Conservation (phyloP, 179 eudicot genomes). For the Beta lomatogona region DNA sequence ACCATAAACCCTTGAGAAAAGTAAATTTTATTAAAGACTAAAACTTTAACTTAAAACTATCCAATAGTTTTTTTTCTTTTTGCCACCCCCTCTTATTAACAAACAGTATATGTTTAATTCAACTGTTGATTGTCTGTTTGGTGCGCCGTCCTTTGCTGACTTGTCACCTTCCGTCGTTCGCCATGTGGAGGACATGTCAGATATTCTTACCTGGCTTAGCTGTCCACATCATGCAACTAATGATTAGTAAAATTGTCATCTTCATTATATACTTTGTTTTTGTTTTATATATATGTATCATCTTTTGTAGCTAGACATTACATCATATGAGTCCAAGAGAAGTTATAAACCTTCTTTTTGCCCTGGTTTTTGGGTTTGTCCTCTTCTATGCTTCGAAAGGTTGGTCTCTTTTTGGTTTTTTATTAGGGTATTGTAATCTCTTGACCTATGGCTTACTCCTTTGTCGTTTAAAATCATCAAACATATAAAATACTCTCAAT, state of each 20-base stretch:
- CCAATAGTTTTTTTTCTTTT: conserved; percentile 21
- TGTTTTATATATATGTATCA: not conserved
- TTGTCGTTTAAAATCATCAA: not conserved
- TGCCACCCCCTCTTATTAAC: conserved; percentile 11
- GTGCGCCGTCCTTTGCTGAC: conserved; percentile 56
- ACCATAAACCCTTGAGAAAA: conserved; percentile 7
- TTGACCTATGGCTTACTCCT: conserved; percentile 11
- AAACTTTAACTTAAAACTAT: conserved; percentile 1
- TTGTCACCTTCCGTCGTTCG: conserved; percentile 25
- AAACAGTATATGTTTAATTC: conserved; percentile 9
- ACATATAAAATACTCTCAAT: too few species aligned
- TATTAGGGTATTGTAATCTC: not conserved
- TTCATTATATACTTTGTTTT: not conserved
- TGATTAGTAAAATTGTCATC: conserved; percentile 34
- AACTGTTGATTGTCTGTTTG: conserved; percentile 42
- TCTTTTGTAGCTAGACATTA: conserved; percentile 20
- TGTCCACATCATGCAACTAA: conserved; percentile 49
- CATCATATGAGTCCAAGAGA: conserved; percentile 39
- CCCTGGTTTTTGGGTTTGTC: conserved; percentile 21
- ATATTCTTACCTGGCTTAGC: conserved; percentile 42
- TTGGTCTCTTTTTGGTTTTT: not conserved
- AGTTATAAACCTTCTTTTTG: conserved; percentile 22
- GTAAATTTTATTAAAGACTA: too few species aligned
- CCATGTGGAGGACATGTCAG: conserved; percentile 43
- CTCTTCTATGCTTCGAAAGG: conserved; percentile 27